These are phyloP conservation scores for Collybiopsis confluens DNA, from an alignment of 768 basidiomycete species.

Conservation along the genomic window DNA sequence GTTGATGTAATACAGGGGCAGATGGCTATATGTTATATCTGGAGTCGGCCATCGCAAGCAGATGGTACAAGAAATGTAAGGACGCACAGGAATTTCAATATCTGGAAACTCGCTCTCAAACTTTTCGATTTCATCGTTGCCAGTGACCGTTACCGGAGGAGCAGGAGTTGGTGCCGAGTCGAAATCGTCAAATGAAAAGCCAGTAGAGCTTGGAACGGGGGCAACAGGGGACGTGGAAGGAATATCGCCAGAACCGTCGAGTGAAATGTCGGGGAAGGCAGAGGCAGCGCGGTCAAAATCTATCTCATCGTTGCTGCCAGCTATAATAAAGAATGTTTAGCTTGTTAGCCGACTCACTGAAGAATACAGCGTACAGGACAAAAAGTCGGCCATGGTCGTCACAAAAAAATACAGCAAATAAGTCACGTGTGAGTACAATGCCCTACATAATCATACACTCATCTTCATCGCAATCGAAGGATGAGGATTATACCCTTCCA, in stretches of 20 bases:
- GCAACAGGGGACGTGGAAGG: slow-evolving; percentile 29
- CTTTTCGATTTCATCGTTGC: slow-evolving; percentile 79
- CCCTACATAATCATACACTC: slow-evolving; percentile 58
- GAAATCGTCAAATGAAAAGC: slow-evolving; percentile 70
- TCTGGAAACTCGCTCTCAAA: slow-evolving; percentile 87
- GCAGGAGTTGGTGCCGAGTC: slow-evolving; percentile 38
- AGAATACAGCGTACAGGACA: slow-evolving; percentile 6
- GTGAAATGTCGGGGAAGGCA: slow-evolving; percentile 80
- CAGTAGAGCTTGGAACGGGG: slow-evolving; percentile 25
- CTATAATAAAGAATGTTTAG: slow-evolving; percentile 13
- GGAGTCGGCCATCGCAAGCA: no score
- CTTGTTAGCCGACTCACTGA: neutral
- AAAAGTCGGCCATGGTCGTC: slow-evolving; percentile 14
- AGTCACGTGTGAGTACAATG: neutral
- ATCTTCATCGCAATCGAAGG: slow-evolving; percentile 92
- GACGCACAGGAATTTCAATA: slow-evolving; percentile 49
- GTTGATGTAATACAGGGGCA: slow-evolving; percentile 28
- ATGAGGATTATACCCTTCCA: slow-evolving; percentile 85
- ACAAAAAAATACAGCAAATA: neutral
- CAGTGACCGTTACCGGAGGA: slow-evolving; percentile 67
- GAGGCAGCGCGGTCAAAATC: slow-evolving; percentile 81
- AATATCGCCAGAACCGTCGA: slow-evolving; percentile 62
- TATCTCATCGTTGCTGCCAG: slow-evolving; percentile 46
- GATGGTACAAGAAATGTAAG: neutral
- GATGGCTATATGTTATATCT: slow-evolving; percentile 27